phyloP scores from a whole-genome alignment of 352 stramenopile genomes.

The Globisporangium megalacanthum region DNA sequence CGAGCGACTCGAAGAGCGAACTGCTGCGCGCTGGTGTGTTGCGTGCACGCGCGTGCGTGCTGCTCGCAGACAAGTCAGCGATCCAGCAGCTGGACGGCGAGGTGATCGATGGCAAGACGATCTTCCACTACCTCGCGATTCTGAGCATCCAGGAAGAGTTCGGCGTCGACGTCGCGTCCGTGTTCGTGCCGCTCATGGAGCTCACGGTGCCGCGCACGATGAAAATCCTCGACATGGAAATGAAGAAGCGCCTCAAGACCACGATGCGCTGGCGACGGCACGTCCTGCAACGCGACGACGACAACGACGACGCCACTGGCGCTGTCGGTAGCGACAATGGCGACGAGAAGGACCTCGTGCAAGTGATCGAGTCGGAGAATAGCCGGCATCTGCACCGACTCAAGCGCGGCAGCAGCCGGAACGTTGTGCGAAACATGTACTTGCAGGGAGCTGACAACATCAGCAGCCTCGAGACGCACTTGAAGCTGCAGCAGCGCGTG shows the following conservation, averaged over 20 bases:
- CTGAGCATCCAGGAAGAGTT: conserved; percentile 55
- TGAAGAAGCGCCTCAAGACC: conserved; percentile 34
- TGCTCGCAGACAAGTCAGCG: conserved; percentile 51
- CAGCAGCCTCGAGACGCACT: conserved; percentile 27
- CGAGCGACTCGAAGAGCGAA: conserved; percentile 44
- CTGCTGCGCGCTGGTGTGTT: conserved; percentile 56
- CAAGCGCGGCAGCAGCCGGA: conserved; percentile 15
- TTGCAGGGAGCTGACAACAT: conserved; percentile 15
- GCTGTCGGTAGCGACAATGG: conserved; percentile 1
- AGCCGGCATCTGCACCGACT: conserved; percentile 1
- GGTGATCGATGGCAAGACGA: conserved; percentile 49
- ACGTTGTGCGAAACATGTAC: conserved; percentile 13
- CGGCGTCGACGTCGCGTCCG: conserved; percentile 30
- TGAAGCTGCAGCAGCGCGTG: conserved; percentile 37
- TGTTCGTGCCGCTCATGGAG: conserved; percentile 55
- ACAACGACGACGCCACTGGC: conserved; percentile 6
- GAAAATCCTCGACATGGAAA: conserved; percentile 62
- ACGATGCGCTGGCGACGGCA: conserved; percentile 8
- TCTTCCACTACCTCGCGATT: conserved; percentile 64
- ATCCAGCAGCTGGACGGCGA: conserved; percentile 55
- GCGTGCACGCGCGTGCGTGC: conserved; percentile 40
- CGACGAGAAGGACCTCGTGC: conserved; percentile 4
- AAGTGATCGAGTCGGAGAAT: conserved; percentile 5
- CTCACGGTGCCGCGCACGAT: conserved; percentile 57
- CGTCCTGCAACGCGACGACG: conserved; percentile 3